Base-by-base conservation (phyloP, 1,284 basidiomycete genomes). In the Filobasidium uniguttulatum region DNA sequence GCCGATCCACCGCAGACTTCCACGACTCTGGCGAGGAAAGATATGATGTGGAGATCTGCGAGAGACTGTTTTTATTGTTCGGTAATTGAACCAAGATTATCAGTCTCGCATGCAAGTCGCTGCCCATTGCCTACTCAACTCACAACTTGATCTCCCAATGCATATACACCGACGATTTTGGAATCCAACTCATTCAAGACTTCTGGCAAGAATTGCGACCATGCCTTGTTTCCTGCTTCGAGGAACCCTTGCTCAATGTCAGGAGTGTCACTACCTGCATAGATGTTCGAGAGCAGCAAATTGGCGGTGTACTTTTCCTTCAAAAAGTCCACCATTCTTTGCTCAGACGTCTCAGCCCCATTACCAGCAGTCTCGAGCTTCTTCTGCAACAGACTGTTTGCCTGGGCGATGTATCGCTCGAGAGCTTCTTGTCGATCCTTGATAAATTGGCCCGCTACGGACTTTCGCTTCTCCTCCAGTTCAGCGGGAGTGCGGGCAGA, bases 21-120 rank as follows among this genome's bases (percentile, higher is more conserved):
- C 10, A 80, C 76, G 9, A 88, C 57, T 26, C 79, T 75, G 2
- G 79, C 72, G 33, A 89, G 64, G 85, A 85, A 93, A 10, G 79
- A 79, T 3, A 78, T 79, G 23, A 88, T 70, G 60, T 89, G 85
- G 46, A 88, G 67, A 62, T 91, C 88, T 2, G 81, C 83, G 37
- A 87, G 71, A 7, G 81, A 84, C 61, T 88, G 65, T 22, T 4
- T 22, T 2, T 3, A 19, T 28, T 8, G 10, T n/a, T 5, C 30
- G 20, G 40, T 46, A 6, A 45, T 19, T 44, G 5, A 36, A 25
- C 31, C 12, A 9, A 43, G 26, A 14, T 35, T 17, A 29, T 19
- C 20, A 12, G 46, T 50, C n/a, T 17, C 25, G 36, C 6, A 17
- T 22, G 19, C 15, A 7, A 10, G 3, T 5, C 12, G 19, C 14